These are phyloP conservation scores for Komagataea norvegica DNA, from an alignment of 1,139 yeast genomes.

Conservation along the genomic window DNA sequence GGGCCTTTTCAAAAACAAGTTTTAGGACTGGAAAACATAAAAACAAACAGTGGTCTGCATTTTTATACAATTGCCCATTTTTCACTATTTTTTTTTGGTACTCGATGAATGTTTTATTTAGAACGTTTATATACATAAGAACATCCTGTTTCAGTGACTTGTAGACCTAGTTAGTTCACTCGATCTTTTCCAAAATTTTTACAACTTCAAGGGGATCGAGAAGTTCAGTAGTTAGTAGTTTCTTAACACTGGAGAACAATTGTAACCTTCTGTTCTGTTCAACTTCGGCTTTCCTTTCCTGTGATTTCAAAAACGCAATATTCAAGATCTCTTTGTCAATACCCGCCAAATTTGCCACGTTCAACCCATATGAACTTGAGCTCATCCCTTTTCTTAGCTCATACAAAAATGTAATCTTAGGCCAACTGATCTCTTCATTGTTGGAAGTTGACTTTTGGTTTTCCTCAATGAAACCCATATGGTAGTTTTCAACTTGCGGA, in stretches of 20 bases:
- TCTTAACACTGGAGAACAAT: slow-evolving; percentile 1
- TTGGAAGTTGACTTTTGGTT: slow-evolving; percentile 13
- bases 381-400: slow-evolving; percentile 56
- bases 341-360: slow-evolving; percentile 71
- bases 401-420: slow-evolving; percentile 54
- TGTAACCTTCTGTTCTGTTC: slow-evolving; percentile 14
- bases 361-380: slow-evolving; percentile 67
- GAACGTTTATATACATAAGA: too few relatives aligned
- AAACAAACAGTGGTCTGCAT: too few relatives aligned
- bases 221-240: background rate
- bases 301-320: slow-evolving; percentile 46
- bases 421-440: slow-evolving; percentile 30
- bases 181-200: background rate
- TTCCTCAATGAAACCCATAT: slow-evolving; percentile 67
- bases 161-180: too few relatives aligned
- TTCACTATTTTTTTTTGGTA: too few relatives aligned
- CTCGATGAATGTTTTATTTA: too few relatives aligned
- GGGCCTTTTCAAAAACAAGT: slow-evolving; percentile 36
- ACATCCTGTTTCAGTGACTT: too few relatives aligned
- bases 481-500: slow-evolving; percentile 50
- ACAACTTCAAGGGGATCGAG: background rate
- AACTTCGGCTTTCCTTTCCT: slow-evolving; percentile 34
- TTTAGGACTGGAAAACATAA: slow-evolving; percentile 13
- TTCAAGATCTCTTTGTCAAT: slow-evolving; percentile 47
- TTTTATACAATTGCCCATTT: too few relatives aligned